Conservation (phyloP, 441 rosid genomes). For the Flueggea neowawraea region DNA sequence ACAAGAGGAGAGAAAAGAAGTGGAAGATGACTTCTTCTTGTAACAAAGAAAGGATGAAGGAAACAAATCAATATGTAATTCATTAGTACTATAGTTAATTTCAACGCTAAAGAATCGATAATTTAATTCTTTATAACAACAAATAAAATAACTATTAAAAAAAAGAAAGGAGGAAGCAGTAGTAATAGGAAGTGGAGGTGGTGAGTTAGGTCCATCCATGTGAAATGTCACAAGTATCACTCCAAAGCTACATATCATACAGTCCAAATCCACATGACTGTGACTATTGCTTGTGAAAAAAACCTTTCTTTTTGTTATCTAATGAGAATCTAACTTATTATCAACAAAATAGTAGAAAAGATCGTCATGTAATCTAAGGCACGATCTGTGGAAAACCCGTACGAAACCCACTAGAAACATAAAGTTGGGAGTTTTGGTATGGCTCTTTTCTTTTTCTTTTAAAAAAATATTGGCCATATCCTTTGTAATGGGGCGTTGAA, state of each 20-base stretch:
- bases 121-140: too few species aligned
- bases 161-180: background rate
- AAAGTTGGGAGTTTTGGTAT: too few species aligned
- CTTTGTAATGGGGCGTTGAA: constrained; percentile 8
- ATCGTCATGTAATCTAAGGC: background rate
- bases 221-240: constrained; percentile 33
- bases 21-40: too few species aligned
- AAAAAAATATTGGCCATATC: background rate
- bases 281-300: constrained; percentile 25
- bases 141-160: background rate
- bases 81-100: too few species aligned
- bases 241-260: constrained; percentile 6
- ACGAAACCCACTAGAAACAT: too few species aligned
- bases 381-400: background rate
- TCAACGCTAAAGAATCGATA: too few species aligned
- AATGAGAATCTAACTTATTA: too few species aligned
- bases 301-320: too few species aligned
- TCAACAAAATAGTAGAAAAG: too few species aligned
- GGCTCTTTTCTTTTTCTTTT: background rate
- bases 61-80: too few species aligned
- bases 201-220: constrained; percentile 13
- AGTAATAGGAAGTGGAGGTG: background rate
- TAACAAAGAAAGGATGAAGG: too few species aligned
- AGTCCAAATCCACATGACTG: constrained; percentile 9
- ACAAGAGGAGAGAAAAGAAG: too few species aligned